Conservation (phyloP, 2,329 filamentous ascomycete genomes). For the Cadophora gregata region DNA sequence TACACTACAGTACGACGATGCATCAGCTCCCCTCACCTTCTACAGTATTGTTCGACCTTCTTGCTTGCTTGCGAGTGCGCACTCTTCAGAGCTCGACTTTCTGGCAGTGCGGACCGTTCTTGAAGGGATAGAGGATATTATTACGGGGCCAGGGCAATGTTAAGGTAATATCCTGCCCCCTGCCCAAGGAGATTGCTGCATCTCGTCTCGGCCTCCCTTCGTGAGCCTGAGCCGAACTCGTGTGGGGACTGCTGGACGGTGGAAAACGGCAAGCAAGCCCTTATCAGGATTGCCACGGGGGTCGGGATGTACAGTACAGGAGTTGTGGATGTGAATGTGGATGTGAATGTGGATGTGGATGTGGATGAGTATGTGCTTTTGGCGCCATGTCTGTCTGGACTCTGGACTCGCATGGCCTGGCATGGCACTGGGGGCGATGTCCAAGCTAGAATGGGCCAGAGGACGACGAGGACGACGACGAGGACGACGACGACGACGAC, state of each 20-base stretch:
- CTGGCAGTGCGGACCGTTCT: neutral
- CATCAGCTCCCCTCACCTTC: neutral
- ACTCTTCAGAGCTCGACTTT: neutral
- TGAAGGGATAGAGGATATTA: neutral
- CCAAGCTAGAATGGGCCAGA: neutral
- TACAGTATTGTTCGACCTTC: neutral
- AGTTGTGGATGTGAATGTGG: neutral
- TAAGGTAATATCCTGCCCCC: conserved; percentile 24
- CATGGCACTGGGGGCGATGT: conserved; percentile 5
- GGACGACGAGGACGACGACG: too few relatives aligned
- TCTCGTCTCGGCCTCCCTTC: conserved; percentile 12
- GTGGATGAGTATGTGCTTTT: conserved; percentile 1
- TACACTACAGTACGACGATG: too few relatives aligned
- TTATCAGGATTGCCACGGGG: conserved; percentile 10
- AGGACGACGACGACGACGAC: conserved; percentile 14
- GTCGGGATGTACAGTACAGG: too few relatives aligned
- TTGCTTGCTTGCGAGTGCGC: neutral
- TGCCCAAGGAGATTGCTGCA: conserved; percentile 23
- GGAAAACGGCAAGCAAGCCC: neutral
- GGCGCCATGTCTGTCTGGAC: conserved; percentile 14
- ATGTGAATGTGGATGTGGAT: neutral
- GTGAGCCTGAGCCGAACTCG: conserved; percentile 6
- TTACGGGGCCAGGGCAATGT: neutral
- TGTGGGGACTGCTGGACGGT: neutral
- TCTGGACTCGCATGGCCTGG: neutral